A percentile compares a stretch with the other conserved stretches of the same genome.
phyloP scores from a whole-genome alignment of 495 filamentous ascomycete species.

The Annulohypoxylon moriforme region DNA sequence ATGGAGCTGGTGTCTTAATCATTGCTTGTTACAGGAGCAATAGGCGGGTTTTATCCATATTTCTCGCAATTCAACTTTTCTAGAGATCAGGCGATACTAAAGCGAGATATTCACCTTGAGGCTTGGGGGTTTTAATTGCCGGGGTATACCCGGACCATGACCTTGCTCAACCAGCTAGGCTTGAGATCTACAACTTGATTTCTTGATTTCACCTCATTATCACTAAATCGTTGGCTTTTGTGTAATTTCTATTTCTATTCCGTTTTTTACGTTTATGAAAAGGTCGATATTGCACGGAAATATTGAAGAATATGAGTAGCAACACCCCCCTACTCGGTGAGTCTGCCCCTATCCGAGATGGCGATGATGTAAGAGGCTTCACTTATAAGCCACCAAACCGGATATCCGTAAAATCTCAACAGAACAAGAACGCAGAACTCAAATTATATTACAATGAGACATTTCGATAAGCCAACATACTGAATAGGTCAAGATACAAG shows the following conservation, averaged over 20 bases:
- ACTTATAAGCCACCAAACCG: background rate
- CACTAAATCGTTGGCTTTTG: background rate
- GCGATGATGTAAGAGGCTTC: slow-evolving; percentile 27
- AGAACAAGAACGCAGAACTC: too few relatives aligned
- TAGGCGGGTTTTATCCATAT: too few relatives aligned
- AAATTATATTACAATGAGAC: too few relatives aligned
- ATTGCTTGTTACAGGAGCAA: too few relatives aligned
- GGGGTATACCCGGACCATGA: slow-evolving; percentile 23
- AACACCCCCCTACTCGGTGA: slow-evolving; percentile 34
- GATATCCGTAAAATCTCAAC: background rate
- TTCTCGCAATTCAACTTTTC: too few relatives aligned
- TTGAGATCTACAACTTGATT: slow-evolving; percentile 7
- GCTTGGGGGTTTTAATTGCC: slow-evolving; percentile 6
- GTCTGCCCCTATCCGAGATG: slow-evolving; percentile 10
- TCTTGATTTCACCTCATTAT: background rate
- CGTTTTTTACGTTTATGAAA: background rate
- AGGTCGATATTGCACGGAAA: background rate
- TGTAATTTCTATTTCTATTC: background rate
- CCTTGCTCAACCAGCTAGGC: background rate
- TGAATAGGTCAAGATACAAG: slow-evolving; percentile 66
- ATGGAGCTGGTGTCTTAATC: too few relatives aligned
- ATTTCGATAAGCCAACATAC: slow-evolving; percentile 26
- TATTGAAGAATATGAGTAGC: slow-evolving; percentile 17
- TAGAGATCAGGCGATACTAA: too few relatives aligned
- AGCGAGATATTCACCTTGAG: background rate